Evolutionary conservation across 345 rosid genomes (phyloP), one percentile per base, ranked within the genome.

Genomic region (Eutrema yunnanense): DNA sequence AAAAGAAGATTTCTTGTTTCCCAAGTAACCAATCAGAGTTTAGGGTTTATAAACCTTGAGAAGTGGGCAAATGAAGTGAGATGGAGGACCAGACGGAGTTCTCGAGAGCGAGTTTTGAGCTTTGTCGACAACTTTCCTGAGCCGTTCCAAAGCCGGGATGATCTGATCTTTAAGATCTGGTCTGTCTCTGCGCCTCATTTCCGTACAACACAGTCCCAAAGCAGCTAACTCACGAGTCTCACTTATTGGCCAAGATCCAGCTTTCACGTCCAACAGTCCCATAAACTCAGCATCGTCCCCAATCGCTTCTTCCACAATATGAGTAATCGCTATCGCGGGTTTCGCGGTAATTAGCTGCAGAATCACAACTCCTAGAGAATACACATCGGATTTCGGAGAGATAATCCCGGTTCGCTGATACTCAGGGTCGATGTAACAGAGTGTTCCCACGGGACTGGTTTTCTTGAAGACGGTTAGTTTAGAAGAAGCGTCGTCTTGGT

Each of bases 381-480:
- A 93, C 37, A 89, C 86, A 62, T 93, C 98, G 0, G 96, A 90
- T 69, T 86, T 84, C 14, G 86, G 88, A 51, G 92, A 86, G 71
- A 90, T 69, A 57, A 81, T 34, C 37, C 98, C 98, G 0, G 84
- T 93, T 52, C 97, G 83, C 59, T 90, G 98, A 69, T 93, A 90
- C 84, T 93, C 97, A 3, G 98, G 98, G 72, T 93, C 98, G 1
- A 90, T 86, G 75, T 93, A 93, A 73, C 94, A 86, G 6, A 87
- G 81, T 44, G 98, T 90, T 14, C 98, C 98, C 26, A 86, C 97
- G 1, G 88, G 94, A n/a, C 82, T 87, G 0, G 92, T 87, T 49
- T 86, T 82, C 71, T 78, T 85, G 78, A 50, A 76, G 36, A 67
- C 51, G 6, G 84, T 74, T 53, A 87, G 76, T 43, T 69, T 55